Percentiles rank a stretch among this genome's conserved stretches.
Evolutionary conservation across 1,284 basidiomycete species (phyloP).

Genomic region (Xerocomus nothofagi): DNA sequence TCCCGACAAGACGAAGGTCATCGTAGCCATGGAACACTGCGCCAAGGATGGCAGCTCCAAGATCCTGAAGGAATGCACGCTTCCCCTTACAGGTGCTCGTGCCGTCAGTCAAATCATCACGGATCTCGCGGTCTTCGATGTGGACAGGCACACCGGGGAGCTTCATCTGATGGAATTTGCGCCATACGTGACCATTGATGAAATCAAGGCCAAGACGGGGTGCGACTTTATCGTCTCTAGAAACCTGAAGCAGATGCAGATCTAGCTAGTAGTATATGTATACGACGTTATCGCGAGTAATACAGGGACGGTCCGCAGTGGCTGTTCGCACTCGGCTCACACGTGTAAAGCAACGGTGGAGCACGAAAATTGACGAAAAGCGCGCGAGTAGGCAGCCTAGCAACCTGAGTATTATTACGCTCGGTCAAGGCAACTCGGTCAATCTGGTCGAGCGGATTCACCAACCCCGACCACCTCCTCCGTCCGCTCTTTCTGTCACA

Average conservation of each 20-base stretch:
- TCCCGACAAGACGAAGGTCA: conserved; percentile 84
- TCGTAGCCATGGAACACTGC: conserved; percentile 85
- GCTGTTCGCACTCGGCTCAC: not conserved
- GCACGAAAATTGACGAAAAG: conserved; percentile 22
- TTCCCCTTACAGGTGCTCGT: conserved; percentile 84
- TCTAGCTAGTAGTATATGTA: too few species aligned
- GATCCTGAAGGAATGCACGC: conserved; percentile 75
- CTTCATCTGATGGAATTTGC: conserved; percentile 79
- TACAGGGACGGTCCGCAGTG: too few species aligned
- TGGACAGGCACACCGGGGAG: conserved; percentile 70
- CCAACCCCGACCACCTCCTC: conserved; percentile 8
- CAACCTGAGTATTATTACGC: conserved; percentile 11
- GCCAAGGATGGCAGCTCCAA: conserved; percentile 87
- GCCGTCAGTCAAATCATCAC: conserved; percentile 89
- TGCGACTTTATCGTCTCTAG: conserved; percentile 66
- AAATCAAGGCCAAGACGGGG: conserved; percentile 81
- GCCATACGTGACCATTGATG: conserved; percentile 77
- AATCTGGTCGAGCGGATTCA: too few species aligned
- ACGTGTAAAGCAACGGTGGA: conserved; percentile 19
- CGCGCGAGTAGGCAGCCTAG: conserved; percentile 3
- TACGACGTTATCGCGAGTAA: too few species aligned
- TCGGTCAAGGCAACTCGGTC: conserved; percentile 1
- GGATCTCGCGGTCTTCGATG: conserved; percentile 86
- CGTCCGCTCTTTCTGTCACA: conserved; percentile 3
- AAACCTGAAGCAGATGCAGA: conserved; percentile 39